Percentiles rank a stretch among this genome's conserved stretches.
Conservation (phyloP, 352 stramenopile genomes). For the Pythium dissimile region DNA sequence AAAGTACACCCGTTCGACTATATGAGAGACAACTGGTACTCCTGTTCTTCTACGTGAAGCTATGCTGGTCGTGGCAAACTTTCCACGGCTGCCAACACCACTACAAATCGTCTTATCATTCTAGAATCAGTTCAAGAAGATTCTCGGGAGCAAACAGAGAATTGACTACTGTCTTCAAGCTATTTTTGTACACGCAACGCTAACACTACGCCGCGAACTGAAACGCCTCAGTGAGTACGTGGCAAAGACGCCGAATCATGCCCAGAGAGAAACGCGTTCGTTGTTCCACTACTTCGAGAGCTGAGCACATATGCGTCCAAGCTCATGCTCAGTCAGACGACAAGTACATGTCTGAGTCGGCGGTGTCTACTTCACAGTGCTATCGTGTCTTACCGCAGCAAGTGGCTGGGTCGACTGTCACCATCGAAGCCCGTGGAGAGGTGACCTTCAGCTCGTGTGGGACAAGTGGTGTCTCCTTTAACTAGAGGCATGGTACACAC, state of each 20-base stretch:
- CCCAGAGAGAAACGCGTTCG: too few relatives aligned
- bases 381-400: too few relatives aligned
- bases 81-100: slow-evolving; percentile 1
- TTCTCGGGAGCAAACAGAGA: neutral
- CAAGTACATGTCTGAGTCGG: too few relatives aligned
- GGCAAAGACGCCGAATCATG: too few relatives aligned
- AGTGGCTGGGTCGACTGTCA: too few relatives aligned
- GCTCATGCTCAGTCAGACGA: too few relatives aligned
- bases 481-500: neutral
- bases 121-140: neutral
- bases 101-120: neutral
- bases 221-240: too few relatives aligned
- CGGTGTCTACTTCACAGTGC: too few relatives aligned
- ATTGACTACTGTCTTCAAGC: neutral
- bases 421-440: too few relatives aligned
- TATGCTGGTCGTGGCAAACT: neutral
- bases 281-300: too few relatives aligned
- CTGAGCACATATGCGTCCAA: too few relatives aligned
- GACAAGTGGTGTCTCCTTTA: neutral
- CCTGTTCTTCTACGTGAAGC: neutral
- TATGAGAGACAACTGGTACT: neutral
- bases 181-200: neutral
- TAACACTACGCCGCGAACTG: too few relatives aligned
- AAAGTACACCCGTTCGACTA: neutral
- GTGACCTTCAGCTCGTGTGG: neutral